Percentiles rank a stretch among this genome's conserved stretches.
Conservation (phyloP, 805 yeast species). For the Candida corydali region DNA sequence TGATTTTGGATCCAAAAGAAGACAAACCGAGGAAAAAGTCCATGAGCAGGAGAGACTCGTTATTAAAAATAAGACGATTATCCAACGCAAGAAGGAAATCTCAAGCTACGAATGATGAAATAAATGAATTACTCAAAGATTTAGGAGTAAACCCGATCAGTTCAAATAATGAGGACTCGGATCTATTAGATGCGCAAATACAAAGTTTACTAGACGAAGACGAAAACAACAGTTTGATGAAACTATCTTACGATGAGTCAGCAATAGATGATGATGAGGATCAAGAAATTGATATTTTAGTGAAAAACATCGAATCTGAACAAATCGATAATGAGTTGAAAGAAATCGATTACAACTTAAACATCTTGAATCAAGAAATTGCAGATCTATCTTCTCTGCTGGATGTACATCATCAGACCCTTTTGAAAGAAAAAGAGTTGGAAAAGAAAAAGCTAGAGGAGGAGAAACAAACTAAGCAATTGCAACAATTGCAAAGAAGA, state of each 20-base stretch:
- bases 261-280: constrained; percentile 26
- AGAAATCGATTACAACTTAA: constrained; percentile 23
- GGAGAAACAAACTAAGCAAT: constrained; percentile 17
- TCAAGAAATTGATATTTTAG: constrained; percentile 34
- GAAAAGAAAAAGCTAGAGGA: constrained; percentile 16
- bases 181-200: constrained; percentile 28
- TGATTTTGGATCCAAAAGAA: background rate
- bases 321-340: constrained; percentile 9
- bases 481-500: constrained; percentile 9
- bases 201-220: constrained; percentile 25
- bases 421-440: constrained; percentile 20
- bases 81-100: constrained; percentile 37
- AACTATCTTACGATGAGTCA: constrained; percentile 15
- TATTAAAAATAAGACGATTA: constrained; percentile 24
- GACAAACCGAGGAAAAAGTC: constrained; percentile 6
- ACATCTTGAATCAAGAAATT: constrained; percentile 36
- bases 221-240: constrained; percentile 12
- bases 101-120: constrained; percentile 37
- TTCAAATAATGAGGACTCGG: constrained; percentile 22
- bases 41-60: constrained; percentile 10
- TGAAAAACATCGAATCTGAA: constrained; percentile 19
- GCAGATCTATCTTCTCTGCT: constrained; percentile 35
- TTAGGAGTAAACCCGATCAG: constrained; percentile 30
- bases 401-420: constrained; percentile 30
- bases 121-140: constrained; percentile 32